phyloP scores from a whole-genome alignment of 306 rosid species.

The Trichosanthes cucumerina region DNA sequence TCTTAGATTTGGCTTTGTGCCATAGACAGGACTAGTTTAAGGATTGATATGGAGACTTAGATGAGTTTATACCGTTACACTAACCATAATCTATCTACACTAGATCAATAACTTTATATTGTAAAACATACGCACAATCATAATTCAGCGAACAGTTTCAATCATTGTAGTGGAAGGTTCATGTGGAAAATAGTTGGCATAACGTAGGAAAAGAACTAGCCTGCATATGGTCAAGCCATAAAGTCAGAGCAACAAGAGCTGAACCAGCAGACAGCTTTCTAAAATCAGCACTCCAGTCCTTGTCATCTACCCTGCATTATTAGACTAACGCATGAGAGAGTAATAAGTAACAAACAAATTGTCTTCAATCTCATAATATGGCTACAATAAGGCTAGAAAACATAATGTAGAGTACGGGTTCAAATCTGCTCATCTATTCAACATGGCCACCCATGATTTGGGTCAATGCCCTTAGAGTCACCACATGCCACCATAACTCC shows the following conservation, averaged over 20 bases:
- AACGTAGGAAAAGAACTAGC: conserved; percentile 30
- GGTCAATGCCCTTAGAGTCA: not conserved
- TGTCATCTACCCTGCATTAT: conserved; percentile 67
- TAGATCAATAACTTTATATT: not conserved
- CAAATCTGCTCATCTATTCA: not conserved
- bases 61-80: not conserved
- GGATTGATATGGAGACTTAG: not conserved
- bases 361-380: not conserved
- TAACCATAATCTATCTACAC: not conserved
- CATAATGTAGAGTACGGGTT: not conserved
- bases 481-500: not conserved
- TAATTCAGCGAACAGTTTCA: not conserved
- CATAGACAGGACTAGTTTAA: not conserved
- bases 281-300: conserved; percentile 97
- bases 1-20: not conserved
- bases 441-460: not conserved
- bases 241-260: conserved; percentile 90
- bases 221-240: conserved; percentile 99
- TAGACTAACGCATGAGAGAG: conserved; percentile 3
- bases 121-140: not conserved
- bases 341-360: not conserved
- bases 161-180: not conserved
- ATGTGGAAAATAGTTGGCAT: not conserved
- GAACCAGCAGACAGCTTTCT: conserved; percentile 91
- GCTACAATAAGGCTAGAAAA: not conserved